Evolutionary conservation across 2,329 filamentous ascomycete species (phyloP).

Genomic region (Magnaporthiopsis incrustans): DNA sequence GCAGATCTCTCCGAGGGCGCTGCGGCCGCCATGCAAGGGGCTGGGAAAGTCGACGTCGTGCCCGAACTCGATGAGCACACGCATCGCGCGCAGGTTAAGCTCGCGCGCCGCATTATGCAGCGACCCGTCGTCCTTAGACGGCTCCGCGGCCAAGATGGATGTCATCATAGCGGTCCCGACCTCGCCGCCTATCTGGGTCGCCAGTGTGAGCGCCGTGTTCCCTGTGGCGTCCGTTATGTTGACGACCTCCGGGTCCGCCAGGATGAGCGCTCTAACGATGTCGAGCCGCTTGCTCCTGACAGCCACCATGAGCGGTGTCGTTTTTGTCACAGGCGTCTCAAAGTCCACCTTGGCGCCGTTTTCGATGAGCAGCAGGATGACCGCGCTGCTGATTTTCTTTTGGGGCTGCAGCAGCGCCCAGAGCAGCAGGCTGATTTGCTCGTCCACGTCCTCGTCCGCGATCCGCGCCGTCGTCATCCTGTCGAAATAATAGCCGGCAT

Average conservation of each 20-base stretch:
- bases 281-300: slow-evolving; percentile 48
- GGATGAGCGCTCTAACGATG: slow-evolving; percentile 46
- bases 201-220: slow-evolving; percentile 53
- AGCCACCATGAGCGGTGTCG: slow-evolving; percentile 52
- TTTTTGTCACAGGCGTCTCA: slow-evolving; percentile 40
- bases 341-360: slow-evolving; percentile 49
- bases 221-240: slow-evolving; percentile 43
- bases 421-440: slow-evolving; percentile 47
- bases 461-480: slow-evolving; percentile 37
- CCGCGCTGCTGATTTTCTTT: slow-evolving; percentile 50
- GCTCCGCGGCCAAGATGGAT: slow-evolving; percentile 45
- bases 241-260: slow-evolving; percentile 52
- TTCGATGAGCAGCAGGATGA: slow-evolving; percentile 50
- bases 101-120: slow-evolving; percentile 56
- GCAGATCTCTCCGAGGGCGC: slow-evolving; percentile 56
- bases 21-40: slow-evolving; percentile 52
- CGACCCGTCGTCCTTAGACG: slow-evolving; percentile 55
- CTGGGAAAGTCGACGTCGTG: slow-evolving; percentile 61
- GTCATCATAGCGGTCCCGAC: slow-evolving; percentile 45
- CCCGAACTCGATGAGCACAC: slow-evolving; percentile 47
- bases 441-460: slow-evolving; percentile 37
- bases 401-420: slow-evolving; percentile 57
- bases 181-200: slow-evolving; percentile 46
- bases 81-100: slow-evolving; percentile 48
- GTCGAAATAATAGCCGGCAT: slow-evolving; percentile 53